Conservation (phyloP, 2,329 filamentous ascomycete genomes). For the Trichoderma semiorbis region DNA sequence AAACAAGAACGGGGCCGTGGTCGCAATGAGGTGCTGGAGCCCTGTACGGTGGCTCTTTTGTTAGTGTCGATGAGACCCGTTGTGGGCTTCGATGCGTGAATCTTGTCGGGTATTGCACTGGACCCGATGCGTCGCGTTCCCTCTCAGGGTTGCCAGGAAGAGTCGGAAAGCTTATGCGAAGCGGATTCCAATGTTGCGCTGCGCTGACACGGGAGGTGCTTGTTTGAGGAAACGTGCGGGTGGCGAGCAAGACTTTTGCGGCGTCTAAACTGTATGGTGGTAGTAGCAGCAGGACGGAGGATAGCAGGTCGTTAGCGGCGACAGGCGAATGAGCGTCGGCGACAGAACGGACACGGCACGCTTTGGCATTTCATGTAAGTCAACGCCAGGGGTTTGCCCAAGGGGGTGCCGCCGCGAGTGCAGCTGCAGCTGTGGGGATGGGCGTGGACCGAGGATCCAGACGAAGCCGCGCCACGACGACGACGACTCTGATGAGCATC, state of each 20-base stretch:
- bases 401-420: conserved; percentile 4
- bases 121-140: conserved; percentile 3
- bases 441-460: conserved; percentile 3
- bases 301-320: conserved; percentile 5
- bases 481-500: not conserved
- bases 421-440: conserved; percentile 15
- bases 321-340: conserved; percentile 13
- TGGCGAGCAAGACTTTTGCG: conserved; percentile 7
- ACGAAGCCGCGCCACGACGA: conserved; percentile 12
- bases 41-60: conserved; percentile 25
- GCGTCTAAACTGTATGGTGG: not conserved
- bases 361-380: conserved; percentile 10
- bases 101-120: not conserved
- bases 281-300: not conserved
- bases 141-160: conserved; percentile 10
- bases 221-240: conserved; percentile 18
- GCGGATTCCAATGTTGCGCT: conserved; percentile 13
- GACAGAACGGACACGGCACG: conserved; percentile 3
- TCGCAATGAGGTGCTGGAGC: conserved; percentile 20
- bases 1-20: conserved; percentile 20
- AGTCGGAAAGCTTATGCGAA: conserved; percentile 16
- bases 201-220: conserved; percentile 13
- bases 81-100: conserved; percentile 16
- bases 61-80: conserved; percentile 24
- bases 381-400: conserved; percentile 15